phyloP scores from a whole-genome alignment of 2,329 filamentous ascomycete genomes.

The Amauroascus niger region DNA sequence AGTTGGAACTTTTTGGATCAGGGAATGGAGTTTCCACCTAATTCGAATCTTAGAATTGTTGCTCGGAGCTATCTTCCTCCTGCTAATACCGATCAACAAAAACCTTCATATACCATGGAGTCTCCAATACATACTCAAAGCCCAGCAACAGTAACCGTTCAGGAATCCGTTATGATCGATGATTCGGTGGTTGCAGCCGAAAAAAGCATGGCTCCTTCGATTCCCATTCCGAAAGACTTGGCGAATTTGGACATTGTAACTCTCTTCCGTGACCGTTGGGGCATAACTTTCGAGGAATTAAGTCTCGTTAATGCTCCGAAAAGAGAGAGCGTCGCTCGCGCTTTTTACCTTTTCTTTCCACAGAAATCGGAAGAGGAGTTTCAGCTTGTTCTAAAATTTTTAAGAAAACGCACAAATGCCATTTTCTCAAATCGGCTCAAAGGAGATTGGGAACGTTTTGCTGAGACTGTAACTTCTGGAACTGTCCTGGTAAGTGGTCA shows the following conservation, averaged over 20 bases:
- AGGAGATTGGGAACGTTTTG: slow-evolving; percentile 32
- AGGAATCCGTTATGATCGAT: background rate
- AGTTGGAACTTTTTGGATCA: slow-evolving; percentile 24
- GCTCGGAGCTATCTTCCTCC: slow-evolving; percentile 19
- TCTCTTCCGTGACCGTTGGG: slow-evolving; percentile 16
- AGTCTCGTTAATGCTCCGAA: slow-evolving; percentile 18
- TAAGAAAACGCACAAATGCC: slow-evolving; percentile 23
- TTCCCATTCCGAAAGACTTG: background rate
- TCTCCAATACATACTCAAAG: background rate
- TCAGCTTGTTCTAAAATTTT: slow-evolving; percentile 21
- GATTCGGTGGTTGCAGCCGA: background rate
- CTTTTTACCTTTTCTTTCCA: slow-evolving; percentile 32
- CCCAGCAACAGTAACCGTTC: background rate
- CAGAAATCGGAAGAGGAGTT: slow-evolving; percentile 21
- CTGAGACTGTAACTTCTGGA: slow-evolving; percentile 21
- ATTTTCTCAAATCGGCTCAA: slow-evolving; percentile 25
- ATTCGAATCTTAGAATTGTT: slow-evolving; percentile 13
- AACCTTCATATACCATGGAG: background rate
- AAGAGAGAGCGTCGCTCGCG: slow-evolving; percentile 18
- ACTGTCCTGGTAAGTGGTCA: slow-evolving; percentile 29
- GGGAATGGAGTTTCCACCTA: background rate
- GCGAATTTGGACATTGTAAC: slow-evolving; percentile 11
- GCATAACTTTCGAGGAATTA: slow-evolving; percentile 25
- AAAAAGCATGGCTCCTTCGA: background rate
- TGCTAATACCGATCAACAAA: slow-evolving; percentile 2